Evolutionary conservation across 1,139 yeast genomes (phyloP).

Genomic region (Yamadazyma triangularis): DNA sequence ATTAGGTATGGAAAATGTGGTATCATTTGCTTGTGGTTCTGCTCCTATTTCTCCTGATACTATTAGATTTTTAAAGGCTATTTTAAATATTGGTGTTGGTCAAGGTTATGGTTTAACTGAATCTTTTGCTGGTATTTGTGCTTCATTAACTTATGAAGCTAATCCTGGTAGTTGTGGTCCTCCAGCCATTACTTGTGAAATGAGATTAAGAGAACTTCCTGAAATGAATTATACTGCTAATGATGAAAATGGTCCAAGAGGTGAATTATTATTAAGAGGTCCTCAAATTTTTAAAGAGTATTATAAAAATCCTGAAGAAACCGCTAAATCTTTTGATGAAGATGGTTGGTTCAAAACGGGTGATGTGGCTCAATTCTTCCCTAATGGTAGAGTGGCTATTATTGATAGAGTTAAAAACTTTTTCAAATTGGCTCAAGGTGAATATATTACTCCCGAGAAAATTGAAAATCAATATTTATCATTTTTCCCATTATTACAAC

Average conservation of each 20-base stretch:
- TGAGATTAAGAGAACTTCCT: conserved; percentile 62
- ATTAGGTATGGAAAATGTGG: conserved; percentile 53
- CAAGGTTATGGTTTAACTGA: conserved; percentile 85
- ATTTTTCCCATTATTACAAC: conserved; percentile 47
- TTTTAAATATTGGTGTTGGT: conserved; percentile 51
- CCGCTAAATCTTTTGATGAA: conserved; percentile 18
- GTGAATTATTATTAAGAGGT: conserved; percentile 65
- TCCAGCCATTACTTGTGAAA: conserved; percentile 47
- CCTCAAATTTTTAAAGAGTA: conserved; percentile 61
- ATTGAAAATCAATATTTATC: conserved; percentile 64
- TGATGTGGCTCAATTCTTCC: conserved; percentile 58
- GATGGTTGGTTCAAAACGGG: conserved; percentile 73
- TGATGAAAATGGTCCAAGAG: conserved; percentile 40
- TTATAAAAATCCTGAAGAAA: conserved; percentile 47
- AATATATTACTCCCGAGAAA: conserved; percentile 75
- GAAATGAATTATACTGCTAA: conserved; percentile 55
- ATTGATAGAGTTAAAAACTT: conserved; percentile 78
- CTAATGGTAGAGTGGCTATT: conserved; percentile 53
- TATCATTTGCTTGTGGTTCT: conserved; percentile 53
- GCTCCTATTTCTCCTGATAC: conserved; percentile 71
- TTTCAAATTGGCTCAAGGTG: conserved; percentile 79
- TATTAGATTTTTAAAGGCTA: conserved; percentile 56
- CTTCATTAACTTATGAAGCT: conserved; percentile 37
- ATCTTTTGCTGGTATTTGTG: conserved; percentile 59
- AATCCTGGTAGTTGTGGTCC: conserved; percentile 67